A percentile compares a stretch with the other conserved stretches of the same genome.
These are phyloP conservation scores for Silene uniflora DNA, from an alignment of 148 eudicot species.

Conservation along the genomic window DNA sequence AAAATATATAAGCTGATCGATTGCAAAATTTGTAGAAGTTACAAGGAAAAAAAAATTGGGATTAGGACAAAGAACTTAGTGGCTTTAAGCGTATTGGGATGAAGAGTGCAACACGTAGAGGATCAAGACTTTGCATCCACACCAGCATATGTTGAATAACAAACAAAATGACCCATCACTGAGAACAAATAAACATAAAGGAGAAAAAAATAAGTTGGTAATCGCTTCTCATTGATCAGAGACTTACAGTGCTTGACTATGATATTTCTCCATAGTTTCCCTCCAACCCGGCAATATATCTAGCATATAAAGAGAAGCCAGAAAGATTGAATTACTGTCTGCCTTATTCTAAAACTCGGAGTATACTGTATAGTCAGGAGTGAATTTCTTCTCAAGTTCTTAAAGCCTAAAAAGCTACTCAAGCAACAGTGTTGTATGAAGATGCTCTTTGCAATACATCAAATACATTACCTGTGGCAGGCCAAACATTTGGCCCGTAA, in stretches of 20 bases:
- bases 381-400: not conserved
- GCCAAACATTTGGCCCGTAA: constrained; percentile 84
- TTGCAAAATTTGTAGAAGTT: no score
- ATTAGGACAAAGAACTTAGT: no score
- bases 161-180: not conserved
- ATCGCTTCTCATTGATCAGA: not conserved
- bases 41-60: no score
- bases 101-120: not conserved
- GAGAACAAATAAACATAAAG: not conserved
- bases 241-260: constrained; percentile 79
- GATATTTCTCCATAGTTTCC: constrained; percentile 88
- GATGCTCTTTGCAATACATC: not conserved
- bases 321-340: not conserved
- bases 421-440: not conserved
- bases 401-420: not conserved
- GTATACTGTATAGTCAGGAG: not conserved
- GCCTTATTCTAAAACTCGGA: not conserved
- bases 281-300: constrained; percentile 86
- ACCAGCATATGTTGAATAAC: no score
- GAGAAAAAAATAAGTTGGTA: not conserved
- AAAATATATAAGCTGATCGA: no score
- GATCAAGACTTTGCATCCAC: not conserved
- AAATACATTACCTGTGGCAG: constrained; percentile 54
- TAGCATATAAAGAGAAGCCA: constrained; percentile 30
- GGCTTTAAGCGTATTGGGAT: no score